Base-by-base conservation (phyloP, 2,329 filamentous ascomycete species). In the Cytospora chrysosperma region DNA sequence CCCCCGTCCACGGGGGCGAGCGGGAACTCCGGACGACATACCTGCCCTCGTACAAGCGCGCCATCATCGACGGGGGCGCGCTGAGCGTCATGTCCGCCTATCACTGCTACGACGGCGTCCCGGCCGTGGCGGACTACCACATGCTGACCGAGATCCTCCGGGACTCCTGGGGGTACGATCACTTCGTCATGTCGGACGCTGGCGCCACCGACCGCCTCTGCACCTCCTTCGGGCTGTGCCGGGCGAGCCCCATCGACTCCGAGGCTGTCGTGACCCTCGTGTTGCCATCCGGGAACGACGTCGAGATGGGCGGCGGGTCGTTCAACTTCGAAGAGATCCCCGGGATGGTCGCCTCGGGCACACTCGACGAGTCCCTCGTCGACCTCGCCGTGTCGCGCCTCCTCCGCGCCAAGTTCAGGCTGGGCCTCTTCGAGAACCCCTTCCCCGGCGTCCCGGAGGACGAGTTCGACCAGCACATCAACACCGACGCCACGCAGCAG, bases 261-360 rank as follows among this genome's bases (percentile, higher is more conserved):
- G 83, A 87, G 60, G 85, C 88, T 3, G 82, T 92, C 27, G 88
- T 87, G 0, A 67, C 19, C 17, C 63, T 83, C 75, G 78, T 85
- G 10, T 80, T 92, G 5, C 85, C 85, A 0, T 87, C 88, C 5
- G 89, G 90, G 3, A 89, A 86, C 56, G 89, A 92, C 68, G 82
- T 89, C 15, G 90, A 92, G 70, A 92, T 92, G 89, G 89, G 89
- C 15, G 89, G 89, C 47, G 89, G 90, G 24, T 88, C 86, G 24
- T 92, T 85, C 77, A 91, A 87, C 71, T 89, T 86, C 70, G 80
- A 86, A 67, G 83, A 80, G 40, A 91, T 92, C 58, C 87, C 88
- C 7, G 78, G 84, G 30, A 80, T 92, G 56, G 80, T 92, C 19
- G 75, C 84, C 60, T 79, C 82, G 1, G 87, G 88, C 0, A 85